These are phyloP conservation scores for Fusarium sp. DNA, from an alignment of 2,329 filamentous ascomycete species.

Conservation along the genomic window DNA sequence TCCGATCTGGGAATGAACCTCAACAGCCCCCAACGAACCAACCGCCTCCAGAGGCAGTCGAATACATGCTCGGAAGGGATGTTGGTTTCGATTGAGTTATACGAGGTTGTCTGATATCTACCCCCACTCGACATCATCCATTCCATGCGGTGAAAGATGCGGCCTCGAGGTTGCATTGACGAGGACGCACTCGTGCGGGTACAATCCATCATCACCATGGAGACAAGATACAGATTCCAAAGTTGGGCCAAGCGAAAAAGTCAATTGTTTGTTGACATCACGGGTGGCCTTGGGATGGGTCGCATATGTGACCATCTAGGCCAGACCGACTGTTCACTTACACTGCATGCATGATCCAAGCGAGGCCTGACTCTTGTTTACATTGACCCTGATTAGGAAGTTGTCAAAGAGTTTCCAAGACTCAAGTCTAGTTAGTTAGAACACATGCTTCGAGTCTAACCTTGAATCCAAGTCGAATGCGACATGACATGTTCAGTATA, in stretches of 20 bases:
- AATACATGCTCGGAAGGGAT: background rate
- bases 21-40: background rate
- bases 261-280: conserved; percentile 18
- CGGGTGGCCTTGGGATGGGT: conserved; percentile 29
- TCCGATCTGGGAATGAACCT: conserved; percentile 19
- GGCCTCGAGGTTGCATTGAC: background rate
- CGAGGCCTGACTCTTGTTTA: background rate
- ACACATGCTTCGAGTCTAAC: background rate
- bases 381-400: background rate
- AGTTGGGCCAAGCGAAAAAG: background rate
- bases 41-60: background rate
- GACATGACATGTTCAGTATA: background rate
- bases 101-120: background rate
- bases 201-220: conserved; percentile 12
- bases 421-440: background rate
- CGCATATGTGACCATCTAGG: conserved; percentile 13
- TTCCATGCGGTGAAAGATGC: background rate
- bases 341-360: background rate
- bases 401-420: background rate
- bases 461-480: background rate
- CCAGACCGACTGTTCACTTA: background rate
- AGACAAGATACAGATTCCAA: conserved; percentile 2
- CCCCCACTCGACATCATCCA: background rate
- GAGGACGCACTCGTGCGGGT: conserved; percentile 1
- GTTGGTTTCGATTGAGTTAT: background rate